phyloP scores from a whole-genome alignment of 805 yeast species.

The Kregervanrija fluxuum region DNA sequence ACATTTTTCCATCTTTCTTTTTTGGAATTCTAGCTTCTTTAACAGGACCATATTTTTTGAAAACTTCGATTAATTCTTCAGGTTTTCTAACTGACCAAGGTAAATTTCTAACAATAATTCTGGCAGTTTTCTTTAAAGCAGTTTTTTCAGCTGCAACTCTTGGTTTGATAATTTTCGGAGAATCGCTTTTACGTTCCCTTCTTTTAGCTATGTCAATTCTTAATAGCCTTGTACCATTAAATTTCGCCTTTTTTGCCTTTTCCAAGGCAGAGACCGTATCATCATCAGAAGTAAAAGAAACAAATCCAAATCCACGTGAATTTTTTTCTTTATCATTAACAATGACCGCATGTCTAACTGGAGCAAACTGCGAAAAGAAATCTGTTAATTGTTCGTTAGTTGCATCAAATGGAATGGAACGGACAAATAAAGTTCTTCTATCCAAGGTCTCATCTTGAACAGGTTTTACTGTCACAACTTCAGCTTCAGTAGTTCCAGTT shows the following conservation, averaged over 20 bases:
- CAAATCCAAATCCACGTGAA: constrained; percentile 95
- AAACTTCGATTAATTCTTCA: constrained; percentile 58
- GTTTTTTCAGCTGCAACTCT: constrained; percentile 13
- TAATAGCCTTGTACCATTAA: constrained; percentile 51
- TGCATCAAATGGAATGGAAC: constrained; percentile 75
- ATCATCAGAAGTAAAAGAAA: constrained; percentile 76
- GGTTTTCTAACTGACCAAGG: constrained; percentile 94
- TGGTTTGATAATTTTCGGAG: constrained; percentile 21
- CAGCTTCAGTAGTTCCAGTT: too few relatives aligned
- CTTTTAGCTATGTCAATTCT: constrained; percentile 86
- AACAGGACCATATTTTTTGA: constrained; percentile 77
- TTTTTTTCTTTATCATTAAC: constrained; percentile 71
- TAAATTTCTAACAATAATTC: constrained; percentile 82
- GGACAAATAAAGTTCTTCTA: constrained; percentile 70
- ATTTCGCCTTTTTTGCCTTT: constrained; percentile 55
- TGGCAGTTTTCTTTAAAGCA: constrained; percentile 53
- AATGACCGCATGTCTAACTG: constrained; percentile 90
- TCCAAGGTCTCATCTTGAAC: constrained; percentile 32
- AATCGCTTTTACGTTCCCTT: constrained; percentile 61
- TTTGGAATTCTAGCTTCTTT: constrained; percentile 85
- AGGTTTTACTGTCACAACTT: too few relatives aligned
- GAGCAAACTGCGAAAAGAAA: constrained; percentile 86
- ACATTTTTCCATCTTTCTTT: constrained; percentile 79
- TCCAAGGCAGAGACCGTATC: constrained; percentile 74
- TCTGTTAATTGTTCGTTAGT: constrained; percentile 76